Base-by-base conservation (phyloP, 768 basidiomycete genomes). In the Pulveroboletus sp. region DNA sequence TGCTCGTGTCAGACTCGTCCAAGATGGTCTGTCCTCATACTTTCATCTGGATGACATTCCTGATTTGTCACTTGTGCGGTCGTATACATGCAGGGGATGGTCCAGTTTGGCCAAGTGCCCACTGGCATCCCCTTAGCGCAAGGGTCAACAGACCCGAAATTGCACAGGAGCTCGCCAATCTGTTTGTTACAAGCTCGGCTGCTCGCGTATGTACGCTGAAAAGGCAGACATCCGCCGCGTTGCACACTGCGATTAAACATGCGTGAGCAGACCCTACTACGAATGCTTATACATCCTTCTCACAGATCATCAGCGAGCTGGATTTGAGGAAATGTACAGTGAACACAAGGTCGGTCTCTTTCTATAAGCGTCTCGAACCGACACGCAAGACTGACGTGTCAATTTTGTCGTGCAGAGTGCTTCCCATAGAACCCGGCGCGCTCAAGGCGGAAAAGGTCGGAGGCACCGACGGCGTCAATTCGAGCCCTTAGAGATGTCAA, bases 361-460 rank as follows among this genome's bases (percentile, higher is more conserved):
- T 5, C 2, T 7, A 29, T 20, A 19, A 13, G 24, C 21, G 27
- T 11, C 27, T 34, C 10, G 8, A 32, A 41, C 14, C 16, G 9
- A 23, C 17, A 7, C 20, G 19, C 14, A n/a, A 6, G 5, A 40
- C 43, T 52, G 37, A 56, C 1, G 9, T 14, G 10, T 29, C 8
- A 11, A 11, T 29, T 7, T 27, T 27, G 25, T 29, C 33, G 25
- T 13, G 11, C 23, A 47, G 50, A 40, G 24, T 80, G 75, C 59
- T 65, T 79, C 10, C 79, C 32, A 0, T 1, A 10, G 13, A 2
- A 23, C 17, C 43, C 2, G 50, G 45, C 4, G 47, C 21, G 9
- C 23, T 45, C 40, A 29, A 27, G 31, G 46, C 34, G 7, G 41
- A 36, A 16, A 42, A 29, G 1, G 32, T 43, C 45, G 44, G 40